These are phyloP conservation scores for Lichtheimia ramosa DNA, from an alignment of 371 early-diverging fungal genomes.

Conservation along the genomic window DNA sequence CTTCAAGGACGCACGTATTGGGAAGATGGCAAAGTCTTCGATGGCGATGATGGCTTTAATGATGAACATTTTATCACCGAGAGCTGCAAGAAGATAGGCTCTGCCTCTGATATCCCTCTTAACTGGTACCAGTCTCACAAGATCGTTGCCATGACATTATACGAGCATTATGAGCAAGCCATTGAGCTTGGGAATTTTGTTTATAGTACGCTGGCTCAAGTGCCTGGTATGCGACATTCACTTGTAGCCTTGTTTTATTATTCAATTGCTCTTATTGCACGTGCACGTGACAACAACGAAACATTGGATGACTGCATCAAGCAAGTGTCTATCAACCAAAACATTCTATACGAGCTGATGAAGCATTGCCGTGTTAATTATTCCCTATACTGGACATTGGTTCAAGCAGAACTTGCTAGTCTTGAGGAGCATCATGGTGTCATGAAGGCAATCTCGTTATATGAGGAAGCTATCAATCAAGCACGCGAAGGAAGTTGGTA, in stretches of 20 bases:
- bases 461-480: slow-evolving; percentile 41
- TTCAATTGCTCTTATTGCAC: slow-evolving; percentile 37
- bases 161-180: slow-evolving; percentile 41
- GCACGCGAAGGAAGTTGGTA: slow-evolving; percentile 33
- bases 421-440: slow-evolving; percentile 15
- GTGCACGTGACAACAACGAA: slow-evolving; percentile 11
- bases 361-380: slow-evolving; percentile 26
- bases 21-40: slow-evolving; percentile 26
- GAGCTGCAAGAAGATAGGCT: slow-evolving; percentile 18
- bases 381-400: slow-evolving; percentile 35
- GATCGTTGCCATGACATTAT: slow-evolving; percentile 37
- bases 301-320: slow-evolving; percentile 12
- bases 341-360: slow-evolving; percentile 24
- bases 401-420: slow-evolving; percentile 2
- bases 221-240: slow-evolving; percentile 38
- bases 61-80: slow-evolving; percentile 38
- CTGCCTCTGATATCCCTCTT: slow-evolving; percentile 27
- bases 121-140: slow-evolving; percentile 41
- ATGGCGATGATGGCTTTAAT: slow-evolving; percentile 46
- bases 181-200: slow-evolving; percentile 28
- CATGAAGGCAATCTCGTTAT: slow-evolving; percentile 10
- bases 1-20: slow-evolving; percentile 38
- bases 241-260: slow-evolving; percentile 26
- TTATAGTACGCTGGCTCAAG: slow-evolving; percentile 21
- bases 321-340: slow-evolving; percentile 28